These are phyloP conservation scores for Ciborinia camelliae DNA, from an alignment of 2,329 filamentous ascomycete species.

Conservation along the genomic window DNA sequence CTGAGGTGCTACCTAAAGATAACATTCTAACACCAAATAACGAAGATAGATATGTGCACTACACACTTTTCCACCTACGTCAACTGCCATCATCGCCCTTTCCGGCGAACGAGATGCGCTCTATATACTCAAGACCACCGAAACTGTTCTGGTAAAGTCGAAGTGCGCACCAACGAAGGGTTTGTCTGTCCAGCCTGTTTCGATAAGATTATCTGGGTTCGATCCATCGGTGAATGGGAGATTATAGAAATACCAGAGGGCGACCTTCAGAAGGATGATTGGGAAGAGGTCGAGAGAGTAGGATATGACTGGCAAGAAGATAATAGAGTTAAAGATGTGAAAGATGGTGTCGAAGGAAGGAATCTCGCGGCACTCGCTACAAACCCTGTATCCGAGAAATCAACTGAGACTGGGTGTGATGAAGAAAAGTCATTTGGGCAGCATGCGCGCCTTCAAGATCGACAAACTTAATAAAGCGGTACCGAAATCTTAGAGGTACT, in stretches of 20 bases:
- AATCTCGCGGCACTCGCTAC: neutral
- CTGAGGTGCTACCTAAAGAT: neutral
- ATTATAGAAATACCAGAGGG: slow-evolving; percentile 11
- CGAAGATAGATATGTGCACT: slow-evolving; percentile 6
- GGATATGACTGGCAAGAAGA: slow-evolving; percentile 16
- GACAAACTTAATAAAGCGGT: neutral
- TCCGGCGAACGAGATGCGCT: neutral
- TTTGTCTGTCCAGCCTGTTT: slow-evolving; percentile 7
- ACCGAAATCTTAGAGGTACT: neutral
- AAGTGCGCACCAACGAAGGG: neutral
- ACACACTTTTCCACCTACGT: slow-evolving; percentile 9
- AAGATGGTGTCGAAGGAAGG: neutral
- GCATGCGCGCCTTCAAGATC: neutral
- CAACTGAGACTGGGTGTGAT: neutral
- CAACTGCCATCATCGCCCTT: slow-evolving; percentile 13
- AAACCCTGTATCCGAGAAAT: neutral
- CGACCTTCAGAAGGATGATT: slow-evolving; percentile 12
- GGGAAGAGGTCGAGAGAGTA: slow-evolving; percentile 11
- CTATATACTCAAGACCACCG: neutral
- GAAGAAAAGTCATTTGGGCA: neutral
- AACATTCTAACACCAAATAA: neutral
- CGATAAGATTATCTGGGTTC: slow-evolving; percentile 11
- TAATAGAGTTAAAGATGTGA: neutral
- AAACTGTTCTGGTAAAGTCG: neutral
- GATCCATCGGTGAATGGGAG: slow-evolving; percentile 17